Evolutionary conservation across 2,329 filamentous ascomycete genomes (phyloP).

Genomic region (Berkeleyomyces basicola): DNA sequence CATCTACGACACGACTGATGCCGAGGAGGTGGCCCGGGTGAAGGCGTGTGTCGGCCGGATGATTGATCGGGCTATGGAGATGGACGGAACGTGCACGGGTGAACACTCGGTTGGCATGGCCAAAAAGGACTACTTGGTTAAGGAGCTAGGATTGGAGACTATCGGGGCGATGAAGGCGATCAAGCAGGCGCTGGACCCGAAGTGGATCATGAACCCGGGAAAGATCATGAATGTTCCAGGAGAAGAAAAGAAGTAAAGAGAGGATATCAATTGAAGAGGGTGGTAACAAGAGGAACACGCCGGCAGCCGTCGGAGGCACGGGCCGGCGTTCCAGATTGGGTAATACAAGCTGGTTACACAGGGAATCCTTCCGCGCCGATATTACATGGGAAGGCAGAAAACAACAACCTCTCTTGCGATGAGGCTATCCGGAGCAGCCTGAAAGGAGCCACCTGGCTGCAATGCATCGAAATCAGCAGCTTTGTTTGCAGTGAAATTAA

Average conservation of each 20-base stretch:
- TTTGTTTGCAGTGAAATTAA: too few relatives aligned
- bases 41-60: constrained; percentile 75
- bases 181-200: constrained; percentile 67
- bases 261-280: neutral
- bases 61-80: constrained; percentile 77
- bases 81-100: constrained; percentile 86
- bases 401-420: too few relatives aligned
- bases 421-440: too few relatives aligned
- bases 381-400: too few relatives aligned
- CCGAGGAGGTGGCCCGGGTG: constrained; percentile 55
- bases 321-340: too few relatives aligned
- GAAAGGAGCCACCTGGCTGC: too few relatives aligned
- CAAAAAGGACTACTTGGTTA: constrained; percentile 64
- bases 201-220: constrained; percentile 81
- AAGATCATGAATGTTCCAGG: constrained; percentile 68
- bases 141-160: constrained; percentile 67
- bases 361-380: too few relatives aligned
- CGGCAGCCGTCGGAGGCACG: too few relatives aligned
- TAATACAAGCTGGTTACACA: neutral
- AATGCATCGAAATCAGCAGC: too few relatives aligned
- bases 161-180: constrained; percentile 71
- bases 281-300: too few relatives aligned
- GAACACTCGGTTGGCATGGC: constrained; percentile 77
- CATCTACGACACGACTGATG: constrained; percentile 60
- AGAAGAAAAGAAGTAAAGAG: constrained; percentile 12